Evolutionary conservation across 2,329 filamentous ascomycete genomes (phyloP).

Genomic region (Epichloe sibirici): DNA sequence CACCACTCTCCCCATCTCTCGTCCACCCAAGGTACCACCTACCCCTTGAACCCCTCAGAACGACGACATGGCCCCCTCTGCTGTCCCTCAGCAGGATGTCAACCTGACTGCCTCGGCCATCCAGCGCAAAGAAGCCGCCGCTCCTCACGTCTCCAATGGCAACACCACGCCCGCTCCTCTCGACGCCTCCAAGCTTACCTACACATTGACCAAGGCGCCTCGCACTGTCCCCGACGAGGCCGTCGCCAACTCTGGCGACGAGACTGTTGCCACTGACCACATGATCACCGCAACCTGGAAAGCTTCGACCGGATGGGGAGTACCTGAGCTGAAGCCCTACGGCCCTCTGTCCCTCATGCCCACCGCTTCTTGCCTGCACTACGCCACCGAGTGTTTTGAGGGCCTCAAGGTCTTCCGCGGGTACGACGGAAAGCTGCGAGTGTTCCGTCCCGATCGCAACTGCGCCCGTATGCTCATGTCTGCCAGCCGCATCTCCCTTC

Average conservation of each 20-base stretch:
- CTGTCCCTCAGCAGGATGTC: conserved; percentile 32
- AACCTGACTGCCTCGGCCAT: conserved; percentile 41
- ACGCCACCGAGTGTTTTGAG: conserved; percentile 86
- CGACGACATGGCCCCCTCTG: conserved; percentile 34
- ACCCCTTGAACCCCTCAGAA: background rate
- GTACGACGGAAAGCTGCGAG: conserved; percentile 57
- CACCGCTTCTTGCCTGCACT: conserved; percentile 71
- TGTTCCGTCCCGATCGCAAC: conserved; percentile 70
- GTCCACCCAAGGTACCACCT: too few relatives aligned
- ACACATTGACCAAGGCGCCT: conserved; percentile 37
- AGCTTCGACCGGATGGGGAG: conserved; percentile 52
- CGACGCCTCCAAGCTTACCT: conserved; percentile 49
- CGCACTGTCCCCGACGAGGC: conserved; percentile 41
- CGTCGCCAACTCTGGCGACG: conserved; percentile 31
- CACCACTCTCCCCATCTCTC: background rate
- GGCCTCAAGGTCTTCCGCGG: conserved; percentile 74
- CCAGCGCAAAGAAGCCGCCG: conserved; percentile 33
- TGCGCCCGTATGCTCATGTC: conserved; percentile 51
- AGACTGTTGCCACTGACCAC: conserved; percentile 66
- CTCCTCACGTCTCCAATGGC: conserved; percentile 21
- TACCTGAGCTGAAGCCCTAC: conserved; percentile 64
- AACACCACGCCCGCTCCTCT: conserved; percentile 42
- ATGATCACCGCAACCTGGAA: conserved; percentile 71
- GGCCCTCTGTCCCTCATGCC: conserved; percentile 68
- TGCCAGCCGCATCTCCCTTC: conserved; percentile 57